These are phyloP conservation scores for Candida mesenterica DNA, from an alignment of 1,139 yeast genomes.

Conservation along the genomic window DNA sequence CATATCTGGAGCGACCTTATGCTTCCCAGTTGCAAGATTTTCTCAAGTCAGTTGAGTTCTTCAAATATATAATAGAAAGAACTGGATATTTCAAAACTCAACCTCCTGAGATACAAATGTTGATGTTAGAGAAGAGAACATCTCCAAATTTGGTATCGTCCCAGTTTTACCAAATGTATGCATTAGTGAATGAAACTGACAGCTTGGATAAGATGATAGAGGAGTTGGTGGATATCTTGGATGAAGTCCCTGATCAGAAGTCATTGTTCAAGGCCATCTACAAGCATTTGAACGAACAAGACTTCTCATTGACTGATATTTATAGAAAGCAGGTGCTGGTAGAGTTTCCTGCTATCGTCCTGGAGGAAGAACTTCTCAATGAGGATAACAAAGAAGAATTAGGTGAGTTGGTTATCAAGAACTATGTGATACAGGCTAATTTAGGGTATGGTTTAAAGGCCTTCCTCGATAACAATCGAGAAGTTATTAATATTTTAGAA, in stretches of 20 bases:
- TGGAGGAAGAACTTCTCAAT: neutral
- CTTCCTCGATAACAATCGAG: slow-evolving; percentile 2
- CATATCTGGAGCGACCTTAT: slow-evolving; percentile 7
- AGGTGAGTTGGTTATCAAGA: slow-evolving; percentile 3
- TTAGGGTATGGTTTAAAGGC: slow-evolving; percentile 4
- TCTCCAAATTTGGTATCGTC: slow-evolving; percentile 12
- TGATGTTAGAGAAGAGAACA: slow-evolving; percentile 9
- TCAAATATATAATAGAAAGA: slow-evolving; percentile 17
- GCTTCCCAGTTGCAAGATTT: slow-evolving; percentile 4
- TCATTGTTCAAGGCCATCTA: slow-evolving; percentile 2
- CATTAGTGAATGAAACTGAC: slow-evolving; percentile 11
- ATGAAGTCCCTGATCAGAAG: slow-evolving; percentile 12
- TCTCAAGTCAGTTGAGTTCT: slow-evolving; percentile 15
- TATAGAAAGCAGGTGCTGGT: neutral
- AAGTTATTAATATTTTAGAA: neutral
- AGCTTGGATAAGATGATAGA: slow-evolving; percentile 14
- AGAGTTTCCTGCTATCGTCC: neutral
- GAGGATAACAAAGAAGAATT: neutral
- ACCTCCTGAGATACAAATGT: slow-evolving; percentile 2
- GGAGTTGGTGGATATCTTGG: slow-evolving; percentile 14
- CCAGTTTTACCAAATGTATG: slow-evolving; percentile 24
- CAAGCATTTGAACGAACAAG: slow-evolving; percentile 3
- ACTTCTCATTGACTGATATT: slow-evolving; percentile 6
- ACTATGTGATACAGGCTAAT: slow-evolving; percentile 2
- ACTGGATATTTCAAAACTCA: slow-evolving; percentile 14